A percentile compares a stretch with the other conserved stretches of the same genome.
Conservation (phyloP, 2,329 filamentous ascomycete genomes). For the Bipolaris oryzae region DNA sequence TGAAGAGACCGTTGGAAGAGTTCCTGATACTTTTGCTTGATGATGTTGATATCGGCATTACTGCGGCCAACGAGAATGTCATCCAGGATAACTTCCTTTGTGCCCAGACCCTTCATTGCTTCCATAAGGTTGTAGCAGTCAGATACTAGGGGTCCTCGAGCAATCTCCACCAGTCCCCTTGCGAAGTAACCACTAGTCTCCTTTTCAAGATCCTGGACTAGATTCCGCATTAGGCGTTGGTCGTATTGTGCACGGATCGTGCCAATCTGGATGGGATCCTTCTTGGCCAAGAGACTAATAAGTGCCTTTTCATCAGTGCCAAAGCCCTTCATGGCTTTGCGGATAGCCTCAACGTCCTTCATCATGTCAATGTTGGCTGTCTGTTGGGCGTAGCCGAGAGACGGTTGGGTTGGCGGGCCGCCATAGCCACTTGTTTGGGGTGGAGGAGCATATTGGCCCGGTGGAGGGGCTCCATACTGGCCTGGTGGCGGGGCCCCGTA, state of each 20-base stretch:
- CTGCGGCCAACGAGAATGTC: conserved; percentile 82
- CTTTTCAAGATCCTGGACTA: conserved; percentile 75
- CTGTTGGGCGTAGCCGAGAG: conserved; percentile 76
- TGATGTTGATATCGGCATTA: conserved; percentile 86
- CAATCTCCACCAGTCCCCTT: conserved; percentile 74
- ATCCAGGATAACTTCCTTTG: conserved; percentile 84
- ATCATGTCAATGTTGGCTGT: conserved; percentile 64
- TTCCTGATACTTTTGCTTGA: conserved; percentile 77
- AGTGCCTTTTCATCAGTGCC: conserved; percentile 84
- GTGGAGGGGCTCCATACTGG: conserved; percentile 37
- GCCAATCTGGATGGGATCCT: conserved; percentile 79
- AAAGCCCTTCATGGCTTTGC: conserved; percentile 89
- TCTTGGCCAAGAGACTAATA: conserved; percentile 70
- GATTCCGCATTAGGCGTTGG: conserved; percentile 65
- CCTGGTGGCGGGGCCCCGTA: conserved; percentile 28
- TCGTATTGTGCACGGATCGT: conserved; percentile 66
- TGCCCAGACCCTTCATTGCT: conserved; percentile 79
- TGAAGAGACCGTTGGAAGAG: conserved; percentile 72
- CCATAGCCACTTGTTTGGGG: conserved; percentile 37
- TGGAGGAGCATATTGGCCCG: conserved; percentile 30
- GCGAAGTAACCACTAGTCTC: conserved; percentile 78
- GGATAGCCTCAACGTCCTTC: conserved; percentile 71
- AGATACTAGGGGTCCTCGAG: conserved; percentile 77
- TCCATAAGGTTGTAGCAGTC: conserved; percentile 74
- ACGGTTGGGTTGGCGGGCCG: conserved; percentile 55